Evolutionary conservation across 495 filamentous ascomycete genomes (phyloP), one percentile per base, ranked within the genome.

Genomic region (Elasticomyces elasticus): DNA sequence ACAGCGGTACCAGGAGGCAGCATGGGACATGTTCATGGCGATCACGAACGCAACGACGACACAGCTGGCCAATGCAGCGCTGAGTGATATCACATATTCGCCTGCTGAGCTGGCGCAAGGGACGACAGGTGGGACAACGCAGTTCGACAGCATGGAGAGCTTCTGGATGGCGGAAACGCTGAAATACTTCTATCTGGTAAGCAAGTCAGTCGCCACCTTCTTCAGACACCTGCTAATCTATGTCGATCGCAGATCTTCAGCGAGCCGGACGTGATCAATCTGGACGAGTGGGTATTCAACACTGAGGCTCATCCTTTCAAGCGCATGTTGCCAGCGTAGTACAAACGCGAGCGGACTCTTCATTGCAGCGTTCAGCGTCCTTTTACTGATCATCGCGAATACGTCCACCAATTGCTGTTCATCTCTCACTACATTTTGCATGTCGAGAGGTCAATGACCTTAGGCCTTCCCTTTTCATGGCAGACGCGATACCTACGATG

Each of bases 11-110:
- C 73, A 79, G 53, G 84, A 89, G 13, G 67, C 75, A 10, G 86
- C 85, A 17, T 91, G 86, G 86, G 72, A 74, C 20, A 90, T 91
- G 83, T 91, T 87, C 64, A 64, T 72, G 44, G 74, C 75, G 30
- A 80, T 90, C 40, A 53, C 62, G 9, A 64, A 57, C 47, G 42
- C 61, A n/a, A 69, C 65, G 23, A 56, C 64, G 54, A 67, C 67
- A 10, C 27, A 49, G n/a, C 60, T 62, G 20, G 69, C 69, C 6
- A 68, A 68, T 49, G 66, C 67, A 2, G 64, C 60, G 30, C 38
- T 72, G 51, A 41, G 24, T 5, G 69, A 72, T 51, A 61, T 71
- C 24, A 69, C 56, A 26, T 49, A 51, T 22, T 37, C 56, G 12
- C 33, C 22, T 20, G 50, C 51, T 30, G 25, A 51, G 41, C 42